Evolutionary conservation across 495 filamentous ascomycete species (phyloP).

Genomic region (Penicillium cinerascens): DNA sequence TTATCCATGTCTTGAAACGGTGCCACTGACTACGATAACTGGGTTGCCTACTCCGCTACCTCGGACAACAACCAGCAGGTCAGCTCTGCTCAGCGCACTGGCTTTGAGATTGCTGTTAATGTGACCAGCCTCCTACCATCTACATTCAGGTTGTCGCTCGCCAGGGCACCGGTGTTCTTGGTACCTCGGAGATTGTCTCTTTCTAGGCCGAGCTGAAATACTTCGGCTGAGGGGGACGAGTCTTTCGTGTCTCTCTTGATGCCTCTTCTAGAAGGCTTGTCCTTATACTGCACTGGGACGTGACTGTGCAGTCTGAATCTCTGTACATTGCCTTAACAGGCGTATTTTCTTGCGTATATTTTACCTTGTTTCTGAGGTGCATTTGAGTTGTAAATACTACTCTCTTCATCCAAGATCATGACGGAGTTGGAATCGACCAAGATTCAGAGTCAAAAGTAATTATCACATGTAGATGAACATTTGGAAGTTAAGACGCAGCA

Average conservation of each 20-base stretch:
- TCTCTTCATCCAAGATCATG: not conserved
- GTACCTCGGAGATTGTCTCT: conserved; percentile 22
- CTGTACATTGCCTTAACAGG: not conserved
- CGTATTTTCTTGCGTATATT: not conserved
- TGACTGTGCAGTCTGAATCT: not conserved
- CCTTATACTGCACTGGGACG: not conserved
- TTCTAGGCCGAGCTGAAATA: conserved; percentile 10
- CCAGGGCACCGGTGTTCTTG: conserved; percentile 25
- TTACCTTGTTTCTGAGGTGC: not conserved
- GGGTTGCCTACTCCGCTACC: conserved; percentile 28
- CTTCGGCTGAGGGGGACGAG: not conserved
- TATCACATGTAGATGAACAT: too few species aligned
- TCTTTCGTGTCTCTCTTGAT: not conserved
- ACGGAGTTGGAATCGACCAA: too few species aligned
- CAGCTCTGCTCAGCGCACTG: conserved; percentile 23
- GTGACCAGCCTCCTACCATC: conserved; percentile 18
- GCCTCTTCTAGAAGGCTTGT: not conserved
- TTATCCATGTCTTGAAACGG: conserved; percentile 43
- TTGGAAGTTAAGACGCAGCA: too few species aligned
- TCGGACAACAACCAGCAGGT: conserved; percentile 22
- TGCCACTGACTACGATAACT: conserved; percentile 40
- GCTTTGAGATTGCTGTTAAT: conserved; percentile 32
- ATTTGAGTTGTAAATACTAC: not conserved
- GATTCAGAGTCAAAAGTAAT: too few species aligned
- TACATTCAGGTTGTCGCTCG: conserved; percentile 33